Conservation (phyloP, 2,329 filamentous ascomycete genomes). For the Trichoderma koningiopsis region DNA sequence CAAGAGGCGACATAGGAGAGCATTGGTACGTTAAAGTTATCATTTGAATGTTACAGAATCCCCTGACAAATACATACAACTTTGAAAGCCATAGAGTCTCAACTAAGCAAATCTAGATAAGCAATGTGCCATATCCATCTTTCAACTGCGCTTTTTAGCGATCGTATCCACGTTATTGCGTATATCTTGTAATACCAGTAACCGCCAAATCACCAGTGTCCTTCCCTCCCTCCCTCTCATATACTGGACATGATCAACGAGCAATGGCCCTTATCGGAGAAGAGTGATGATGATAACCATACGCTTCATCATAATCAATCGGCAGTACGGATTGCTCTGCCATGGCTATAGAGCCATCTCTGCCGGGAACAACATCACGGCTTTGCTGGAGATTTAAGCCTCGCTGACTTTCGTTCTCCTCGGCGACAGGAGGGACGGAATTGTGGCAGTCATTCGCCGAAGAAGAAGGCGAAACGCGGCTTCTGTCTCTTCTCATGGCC, state of each 20-base stretch:
- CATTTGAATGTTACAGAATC: not conserved
- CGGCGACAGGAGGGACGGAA: not conserved
- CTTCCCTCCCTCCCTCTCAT: too few relatives aligned
- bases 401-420: constrained; percentile 25
- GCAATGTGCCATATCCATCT: not conserved
- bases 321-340: constrained; percentile 29
- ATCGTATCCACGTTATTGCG: not conserved
- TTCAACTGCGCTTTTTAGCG: not conserved
- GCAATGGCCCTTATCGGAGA: constrained; percentile 8
- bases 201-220: not conserved
- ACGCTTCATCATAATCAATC: constrained; percentile 29
- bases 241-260: not conserved
- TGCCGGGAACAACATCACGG: constrained; percentile 30
- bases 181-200: not conserved
- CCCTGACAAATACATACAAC: not conserved
- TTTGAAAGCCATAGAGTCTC: not conserved
- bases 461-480: not conserved
- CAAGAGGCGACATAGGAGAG: not conserved
- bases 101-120: not conserved
- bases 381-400: constrained; percentile 7
- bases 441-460: not conserved
- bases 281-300: not conserved
- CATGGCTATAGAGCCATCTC: constrained; percentile 28
- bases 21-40: not conserved
- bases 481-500: constrained; percentile 34